A percentile compares a stretch with the other conserved stretches of the same genome.
These are phyloP conservation scores for Arabidopsis lyrata DNA, from an alignment of 441 rosid species.

Conservation along the genomic window DNA sequence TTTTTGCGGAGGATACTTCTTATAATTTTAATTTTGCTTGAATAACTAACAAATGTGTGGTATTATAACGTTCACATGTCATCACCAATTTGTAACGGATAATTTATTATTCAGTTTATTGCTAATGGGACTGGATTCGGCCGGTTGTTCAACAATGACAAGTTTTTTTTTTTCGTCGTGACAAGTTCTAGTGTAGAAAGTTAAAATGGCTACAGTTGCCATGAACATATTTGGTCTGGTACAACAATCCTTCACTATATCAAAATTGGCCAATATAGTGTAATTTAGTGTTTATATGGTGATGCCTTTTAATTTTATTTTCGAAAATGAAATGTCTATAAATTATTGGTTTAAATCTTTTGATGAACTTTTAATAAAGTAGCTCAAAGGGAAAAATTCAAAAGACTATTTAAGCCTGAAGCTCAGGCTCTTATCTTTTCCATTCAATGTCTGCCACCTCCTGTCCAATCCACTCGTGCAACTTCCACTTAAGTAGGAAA, in stretches of 20 bases:
- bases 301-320: not conserved
- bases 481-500: constrained; percentile 24
- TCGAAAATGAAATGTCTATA: not conserved
- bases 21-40: not conserved
- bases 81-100: not conserved
- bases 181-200: not conserved
- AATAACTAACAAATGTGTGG: not conserved
- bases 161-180: not conserved
- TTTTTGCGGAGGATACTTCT: not conserved
- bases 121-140: not conserved
- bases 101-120: not conserved
- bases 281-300: not conserved
- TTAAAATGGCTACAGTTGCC: not conserved
- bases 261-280: not conserved
- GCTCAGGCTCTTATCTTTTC: constrained; percentile 35
- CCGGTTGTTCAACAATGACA: constrained; percentile 1
- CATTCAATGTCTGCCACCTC: constrained; percentile 45
- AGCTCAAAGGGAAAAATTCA: constrained; percentile 19
- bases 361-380: not conserved
- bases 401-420: constrained; percentile 35
- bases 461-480: constrained; percentile 46
- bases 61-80: not conserved
- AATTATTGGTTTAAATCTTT: not conserved
- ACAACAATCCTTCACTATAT: constrained; percentile 6
- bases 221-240: not conserved